Conservation (phyloP, 1,284 basidiomycete genomes). For the Rhodotorula glutinis region DNA sequence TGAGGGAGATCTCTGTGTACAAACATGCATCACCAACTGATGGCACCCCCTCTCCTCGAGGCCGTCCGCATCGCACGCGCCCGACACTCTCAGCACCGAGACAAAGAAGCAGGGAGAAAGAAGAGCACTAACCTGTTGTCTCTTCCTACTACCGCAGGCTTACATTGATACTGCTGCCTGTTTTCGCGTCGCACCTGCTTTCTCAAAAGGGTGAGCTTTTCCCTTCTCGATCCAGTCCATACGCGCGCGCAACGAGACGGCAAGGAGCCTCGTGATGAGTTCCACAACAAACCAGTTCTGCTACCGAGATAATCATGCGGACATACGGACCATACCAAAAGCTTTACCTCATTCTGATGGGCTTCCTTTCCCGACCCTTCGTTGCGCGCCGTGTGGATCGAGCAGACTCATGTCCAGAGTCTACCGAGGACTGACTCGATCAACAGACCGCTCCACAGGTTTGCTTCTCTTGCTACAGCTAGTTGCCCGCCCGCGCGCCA, state of each 20-base stretch:
- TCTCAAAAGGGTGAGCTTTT: background rate
- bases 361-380: background rate
- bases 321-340: slow-evolving; percentile 27
- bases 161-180: too few species aligned
- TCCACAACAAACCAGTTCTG: slow-evolving; percentile 29
- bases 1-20: slow-evolving; percentile 24
- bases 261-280: slow-evolving; percentile 14
- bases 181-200: background rate
- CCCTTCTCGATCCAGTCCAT: background rate
- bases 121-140: background rate
- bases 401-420: background rate
- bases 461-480: too few species aligned
- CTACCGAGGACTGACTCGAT: background rate
- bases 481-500: too few species aligned
- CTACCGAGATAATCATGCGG: slow-evolving; percentile 15
- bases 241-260: background rate
- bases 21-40: slow-evolving; percentile 35
- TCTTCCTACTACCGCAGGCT: background rate
- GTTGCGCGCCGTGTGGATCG: background rate
- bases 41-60: background rate
- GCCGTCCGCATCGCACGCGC: background rate
- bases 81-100: background rate
- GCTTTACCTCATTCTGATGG: slow-evolving; percentile 31
- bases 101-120: background rate
- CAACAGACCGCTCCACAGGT: too few species aligned